A percentile compares a stretch with the other conserved stretches of the same genome.
These are phyloP conservation scores for Zoysia matrella DNA, from an alignment of 202 grass and related monocot genomes.

Conservation along the genomic window DNA sequence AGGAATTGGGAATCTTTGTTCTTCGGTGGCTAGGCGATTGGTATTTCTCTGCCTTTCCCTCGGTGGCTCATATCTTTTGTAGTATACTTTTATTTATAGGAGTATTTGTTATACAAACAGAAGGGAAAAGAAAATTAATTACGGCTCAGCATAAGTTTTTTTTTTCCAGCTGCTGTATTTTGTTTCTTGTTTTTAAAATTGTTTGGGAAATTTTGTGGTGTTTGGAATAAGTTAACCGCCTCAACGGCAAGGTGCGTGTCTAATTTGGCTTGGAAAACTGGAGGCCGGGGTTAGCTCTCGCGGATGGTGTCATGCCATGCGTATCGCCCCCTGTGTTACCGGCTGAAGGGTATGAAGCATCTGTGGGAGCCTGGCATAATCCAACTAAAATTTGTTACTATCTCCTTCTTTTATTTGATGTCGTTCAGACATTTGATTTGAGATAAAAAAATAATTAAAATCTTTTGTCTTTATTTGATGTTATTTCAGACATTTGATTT, in stretches of 20 bases:
- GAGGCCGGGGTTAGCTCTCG: neutral
- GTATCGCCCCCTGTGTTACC: neutral
- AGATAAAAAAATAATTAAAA: too few species aligned
- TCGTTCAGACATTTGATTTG: too few species aligned
- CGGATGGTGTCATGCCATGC: neutral
- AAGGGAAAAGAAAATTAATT: neutral
- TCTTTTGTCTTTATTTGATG: too few species aligned
- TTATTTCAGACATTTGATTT: too few species aligned
- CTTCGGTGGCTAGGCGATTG: constrained; percentile 21
- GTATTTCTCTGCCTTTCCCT: neutral
- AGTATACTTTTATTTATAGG: neutral
- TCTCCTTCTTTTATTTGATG: too few species aligned
- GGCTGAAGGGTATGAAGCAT: neutral
- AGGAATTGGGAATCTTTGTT: constrained; percentile 6
- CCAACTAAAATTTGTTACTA: too few species aligned
- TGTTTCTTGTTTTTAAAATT: neutral
- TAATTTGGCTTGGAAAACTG: neutral
- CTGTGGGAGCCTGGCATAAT: too few species aligned
- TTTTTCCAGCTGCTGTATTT: neutral
- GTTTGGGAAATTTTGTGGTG: neutral
- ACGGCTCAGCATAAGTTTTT: neutral
- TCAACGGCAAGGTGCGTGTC: neutral
- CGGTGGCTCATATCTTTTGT: neutral
- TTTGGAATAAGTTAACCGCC: neutral
- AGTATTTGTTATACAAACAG: neutral